Evolutionary conservation across 192 early-diverging fungal species (phyloP).

Genomic region (Gigaspora rosea): DNA sequence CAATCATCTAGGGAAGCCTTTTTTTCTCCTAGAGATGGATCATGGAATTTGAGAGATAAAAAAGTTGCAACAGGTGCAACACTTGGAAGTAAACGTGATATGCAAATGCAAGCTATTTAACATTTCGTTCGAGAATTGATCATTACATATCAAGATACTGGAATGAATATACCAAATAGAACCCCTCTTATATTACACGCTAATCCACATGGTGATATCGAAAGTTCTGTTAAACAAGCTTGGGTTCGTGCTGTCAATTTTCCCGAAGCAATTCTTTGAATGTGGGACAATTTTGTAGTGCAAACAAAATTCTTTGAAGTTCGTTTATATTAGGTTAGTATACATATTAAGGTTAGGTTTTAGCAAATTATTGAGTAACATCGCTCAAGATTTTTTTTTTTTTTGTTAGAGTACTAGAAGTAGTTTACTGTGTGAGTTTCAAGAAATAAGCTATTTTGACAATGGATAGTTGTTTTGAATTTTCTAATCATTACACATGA

Average conservation of each 20-base stretch:
- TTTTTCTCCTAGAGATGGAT: slow-evolving; percentile 65
- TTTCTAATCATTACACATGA: no score
- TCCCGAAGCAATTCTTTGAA: no score
- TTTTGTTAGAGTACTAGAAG: no score
- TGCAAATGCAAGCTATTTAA: slow-evolving; percentile 38
- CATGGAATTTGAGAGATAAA: slow-evolving; percentile 88
- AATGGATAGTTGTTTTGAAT: no score
- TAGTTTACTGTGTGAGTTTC: no score
- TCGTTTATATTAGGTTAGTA: no score
- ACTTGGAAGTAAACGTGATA: slow-evolving; percentile 59
- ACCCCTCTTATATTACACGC: slow-evolving; percentile 48
- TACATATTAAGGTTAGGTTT: no score
- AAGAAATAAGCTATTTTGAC: no score
- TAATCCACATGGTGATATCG: slow-evolving; percentile 51
- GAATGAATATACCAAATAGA: background rate
- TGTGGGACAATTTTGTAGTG: no score
- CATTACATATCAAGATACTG: background rate
- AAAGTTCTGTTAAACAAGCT: slow-evolving; percentile 65
- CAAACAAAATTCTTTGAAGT: no score
- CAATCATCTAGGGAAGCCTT: slow-evolving; percentile 45
- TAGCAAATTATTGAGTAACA: no score
- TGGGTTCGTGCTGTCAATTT: slow-evolving; percentile 58
- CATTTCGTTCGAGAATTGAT: background rate
- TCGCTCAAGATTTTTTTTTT: no score
- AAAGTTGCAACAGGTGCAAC: slow-evolving; percentile 73